These are phyloP conservation scores for Hyphopichia pseudoburtonii DNA, from an alignment of 1,139 yeast species.

Conservation along the genomic window DNA sequence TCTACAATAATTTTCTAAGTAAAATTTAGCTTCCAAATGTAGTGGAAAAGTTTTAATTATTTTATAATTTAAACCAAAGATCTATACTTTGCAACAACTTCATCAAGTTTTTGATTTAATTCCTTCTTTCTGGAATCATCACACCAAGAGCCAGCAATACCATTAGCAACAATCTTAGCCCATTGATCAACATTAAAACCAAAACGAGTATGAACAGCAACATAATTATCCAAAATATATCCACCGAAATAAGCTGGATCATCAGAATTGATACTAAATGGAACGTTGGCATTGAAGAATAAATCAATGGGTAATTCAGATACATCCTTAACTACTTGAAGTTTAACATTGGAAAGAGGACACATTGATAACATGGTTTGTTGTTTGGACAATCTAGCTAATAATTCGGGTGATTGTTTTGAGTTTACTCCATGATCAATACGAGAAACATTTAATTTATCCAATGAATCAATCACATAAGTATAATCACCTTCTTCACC, in stretches of 20 bases:
- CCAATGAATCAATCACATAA: slow-evolving; percentile 57
- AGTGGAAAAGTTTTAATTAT: no score
- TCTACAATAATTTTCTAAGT: no score
- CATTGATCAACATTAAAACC: slow-evolving; percentile 58
- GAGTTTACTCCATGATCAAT: slow-evolving; percentile 80
- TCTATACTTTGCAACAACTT: slow-evolving; percentile 45
- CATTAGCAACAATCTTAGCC: slow-evolving; percentile 56
- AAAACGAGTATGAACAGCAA: slow-evolving; percentile 62
- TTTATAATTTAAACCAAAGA: no score
- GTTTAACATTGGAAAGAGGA: slow-evolving; percentile 72
- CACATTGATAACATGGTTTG: slow-evolving; percentile 65
- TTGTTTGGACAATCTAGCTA: slow-evolving; percentile 54
- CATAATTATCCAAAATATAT: slow-evolving; percentile 72
- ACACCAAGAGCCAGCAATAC: slow-evolving; percentile 74
- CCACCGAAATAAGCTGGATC: slow-evolving; percentile 90
- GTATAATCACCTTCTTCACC: slow-evolving; percentile 84
- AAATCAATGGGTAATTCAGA: slow-evolving; percentile 61
- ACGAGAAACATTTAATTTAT: slow-evolving; percentile 59
- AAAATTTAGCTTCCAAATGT: no score
- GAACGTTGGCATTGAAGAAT: slow-evolving; percentile 61
- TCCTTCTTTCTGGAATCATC: slow-evolving; percentile 49
- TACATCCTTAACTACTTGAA: slow-evolving; percentile 70
- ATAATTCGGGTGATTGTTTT: slow-evolving; percentile 48
- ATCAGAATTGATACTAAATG: slow-evolving; percentile 76
- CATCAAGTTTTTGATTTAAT: slow-evolving; percentile 43